Evolutionary conservation across 352 stramenopile species (phyloP).

Genomic region (Pilasporangium apinafurcum): DNA sequence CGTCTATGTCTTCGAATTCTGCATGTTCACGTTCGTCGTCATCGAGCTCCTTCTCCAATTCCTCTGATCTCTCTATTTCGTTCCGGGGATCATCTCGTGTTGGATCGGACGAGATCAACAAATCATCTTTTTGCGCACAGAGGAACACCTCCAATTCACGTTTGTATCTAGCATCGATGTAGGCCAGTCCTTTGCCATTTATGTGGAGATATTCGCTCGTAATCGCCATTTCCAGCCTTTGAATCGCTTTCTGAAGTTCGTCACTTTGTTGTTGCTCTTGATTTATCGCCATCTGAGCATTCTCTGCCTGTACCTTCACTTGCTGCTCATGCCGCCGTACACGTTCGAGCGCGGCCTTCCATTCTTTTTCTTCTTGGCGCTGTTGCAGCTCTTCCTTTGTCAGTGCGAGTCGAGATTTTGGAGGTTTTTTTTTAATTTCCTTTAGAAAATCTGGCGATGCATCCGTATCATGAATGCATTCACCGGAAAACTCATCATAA

Average conservation of each 20-base stretch:
- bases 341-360: constrained; percentile 50
- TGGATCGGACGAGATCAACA: constrained; percentile 34
- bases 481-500: constrained; percentile 53
- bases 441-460: constrained; percentile 27
- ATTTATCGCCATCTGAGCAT: constrained; percentile 7
- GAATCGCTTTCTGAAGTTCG: constrained; percentile 28
- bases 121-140: constrained; percentile 18
- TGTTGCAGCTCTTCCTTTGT: constrained; percentile 37
- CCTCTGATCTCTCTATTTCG: constrained; percentile 38
- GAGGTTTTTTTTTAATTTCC: constrained; percentile 22
- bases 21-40: constrained; percentile 42
- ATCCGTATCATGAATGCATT: constrained; percentile 54
- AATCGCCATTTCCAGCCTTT: constrained; percentile 40
- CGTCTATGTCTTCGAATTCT: constrained; percentile 37
- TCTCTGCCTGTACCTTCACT: constrained; percentile 12
- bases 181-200: constrained; percentile 31
- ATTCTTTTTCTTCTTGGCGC: constrained; percentile 57
- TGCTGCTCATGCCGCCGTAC: constrained; percentile 30
- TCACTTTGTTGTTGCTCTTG: constrained; percentile 22
- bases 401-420: constrained; percentile 18
- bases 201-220: constrained; percentile 48
- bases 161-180: constrained; percentile 54
- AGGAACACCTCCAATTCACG: constrained; percentile 57
- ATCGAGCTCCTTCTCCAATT: constrained; percentile 30
- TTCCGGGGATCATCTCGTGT: constrained; percentile 12